Evolutionary conservation across 2,329 filamentous ascomycete genomes (phyloP).

Genomic region (Beauveria sp.): DNA sequence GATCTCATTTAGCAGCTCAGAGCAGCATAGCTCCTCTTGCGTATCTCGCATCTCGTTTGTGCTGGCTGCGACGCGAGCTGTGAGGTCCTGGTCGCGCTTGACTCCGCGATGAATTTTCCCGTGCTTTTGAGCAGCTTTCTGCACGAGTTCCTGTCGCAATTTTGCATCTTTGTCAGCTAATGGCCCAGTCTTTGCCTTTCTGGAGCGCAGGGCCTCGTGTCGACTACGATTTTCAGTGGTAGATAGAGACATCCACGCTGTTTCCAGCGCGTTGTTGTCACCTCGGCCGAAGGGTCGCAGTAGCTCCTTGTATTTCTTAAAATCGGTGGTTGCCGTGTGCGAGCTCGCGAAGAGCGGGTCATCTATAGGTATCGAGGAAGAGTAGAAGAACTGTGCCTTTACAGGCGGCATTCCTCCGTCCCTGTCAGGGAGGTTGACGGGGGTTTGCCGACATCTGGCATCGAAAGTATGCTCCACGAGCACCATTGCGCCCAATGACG

Average conservation of each 20-base stretch:
- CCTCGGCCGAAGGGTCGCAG: constrained; percentile 70
- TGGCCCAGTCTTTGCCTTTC: constrained; percentile 14
- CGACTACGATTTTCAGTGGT: constrained; percentile 39
- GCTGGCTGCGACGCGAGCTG: not conserved
- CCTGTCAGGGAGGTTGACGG: constrained; percentile 31
- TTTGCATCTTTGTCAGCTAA: constrained; percentile 28
- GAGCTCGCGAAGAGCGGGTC: constrained; percentile 68
- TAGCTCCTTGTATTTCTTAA: constrained; percentile 47
- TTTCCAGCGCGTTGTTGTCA: constrained; percentile 74
- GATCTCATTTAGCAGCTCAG: not conserved
- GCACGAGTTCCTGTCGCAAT: constrained; percentile 32
- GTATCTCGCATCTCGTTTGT: not conserved
- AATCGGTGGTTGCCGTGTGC: constrained; percentile 42
- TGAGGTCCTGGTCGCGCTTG: constrained; percentile 22
- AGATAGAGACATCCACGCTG: constrained; percentile 62
- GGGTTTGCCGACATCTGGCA: constrained; percentile 49
- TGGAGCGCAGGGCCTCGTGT: constrained; percentile 30
- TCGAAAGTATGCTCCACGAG: constrained; percentile 48
- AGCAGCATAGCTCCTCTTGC: constrained; percentile 1
- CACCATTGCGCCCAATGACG: constrained; percentile 2
- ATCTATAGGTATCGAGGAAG: constrained; percentile 74
- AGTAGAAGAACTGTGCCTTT: constrained; percentile 76
- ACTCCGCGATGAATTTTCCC: constrained; percentile 37
- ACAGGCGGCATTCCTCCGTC: constrained; percentile 49
- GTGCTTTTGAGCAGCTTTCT: constrained; percentile 38